Evolutionary conservation across 805 yeast species (phyloP).

Genomic region (Candida pseudofarinosa): DNA sequence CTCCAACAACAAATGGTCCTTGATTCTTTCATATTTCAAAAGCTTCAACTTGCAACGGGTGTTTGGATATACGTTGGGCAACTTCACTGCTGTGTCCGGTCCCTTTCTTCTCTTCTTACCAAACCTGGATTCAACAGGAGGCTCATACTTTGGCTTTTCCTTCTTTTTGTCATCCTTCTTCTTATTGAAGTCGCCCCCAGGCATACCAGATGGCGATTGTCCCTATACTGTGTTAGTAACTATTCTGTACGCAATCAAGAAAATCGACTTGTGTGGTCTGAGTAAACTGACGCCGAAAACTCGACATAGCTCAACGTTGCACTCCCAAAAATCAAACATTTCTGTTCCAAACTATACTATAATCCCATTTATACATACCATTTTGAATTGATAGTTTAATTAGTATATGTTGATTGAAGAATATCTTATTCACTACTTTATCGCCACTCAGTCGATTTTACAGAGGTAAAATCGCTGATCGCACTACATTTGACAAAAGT

Average conservation of each 20-base stretch:
- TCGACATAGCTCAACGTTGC: too few relatives aligned
- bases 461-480: not conserved
- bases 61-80: slow-evolving; percentile 86
- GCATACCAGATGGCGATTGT: slow-evolving; percentile 54
- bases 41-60: slow-evolving; percentile 91
- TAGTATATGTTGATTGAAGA: not conserved
- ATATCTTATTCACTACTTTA: not conserved
- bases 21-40: slow-evolving; percentile 90
- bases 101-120: slow-evolving; percentile 94
- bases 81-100: slow-evolving; percentile 76
- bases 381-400: not conserved
- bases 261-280: not conserved
- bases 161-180: slow-evolving; percentile 62
- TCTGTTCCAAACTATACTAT: too few relatives aligned
- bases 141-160: slow-evolving; percentile 95
- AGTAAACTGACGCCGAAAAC: too few relatives aligned
- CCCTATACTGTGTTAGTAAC: slow-evolving; percentile 29
- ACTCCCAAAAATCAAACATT: too few relatives aligned
- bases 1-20: slow-evolving; percentile 90
- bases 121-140: slow-evolving; percentile 92
- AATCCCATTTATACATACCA: not conserved
- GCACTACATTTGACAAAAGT: not conserved
- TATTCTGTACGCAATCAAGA: not conserved
- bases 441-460: not conserved
- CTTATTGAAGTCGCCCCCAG: slow-evolving; percentile 46